Evolutionary conservation across 163 green algal genomes (phyloP), one percentile per base, ranked within the genome.

Genomic region (Scenedesmus sp.): DNA sequence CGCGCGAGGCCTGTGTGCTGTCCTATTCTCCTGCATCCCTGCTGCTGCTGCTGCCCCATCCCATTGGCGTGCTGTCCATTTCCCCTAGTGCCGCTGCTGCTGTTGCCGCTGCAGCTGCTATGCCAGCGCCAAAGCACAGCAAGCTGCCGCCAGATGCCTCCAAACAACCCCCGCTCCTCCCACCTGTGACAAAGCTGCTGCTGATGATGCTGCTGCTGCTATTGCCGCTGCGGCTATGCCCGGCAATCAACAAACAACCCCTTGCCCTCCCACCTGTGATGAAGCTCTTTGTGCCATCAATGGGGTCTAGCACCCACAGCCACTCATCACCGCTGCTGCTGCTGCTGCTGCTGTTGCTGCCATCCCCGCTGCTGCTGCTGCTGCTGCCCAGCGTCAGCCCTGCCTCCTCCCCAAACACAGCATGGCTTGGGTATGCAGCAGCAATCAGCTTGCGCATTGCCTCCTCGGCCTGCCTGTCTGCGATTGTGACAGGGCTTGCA

Each of bases 211-310:
- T 46, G 34, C 34, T 46, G 34, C 34, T 46, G 34, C 34, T 46
- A 46, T 46, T 46, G 34, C 34, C 34, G 34, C 34, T 46, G 34
- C 34, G 34, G 34, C 34, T 46, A 46, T 46, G 34, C 34, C 34
- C 34, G 34, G 34, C 34, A 46, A 46, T 46, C 34, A 46, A 46
- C 34, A 46, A 46, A 46, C 34, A 46, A 46, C 62, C 10, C 62
- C 62, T 55, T 12, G 26, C 10, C 15, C 64, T 7, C 81, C 0
- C 81, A 97, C 97, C 97, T 87, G 98, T 99, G 92, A 99, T 99
- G 94, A 99, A 99, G 94, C 94, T 98, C 93, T 99, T 99, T 55
- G 98, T 99, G 73, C 98, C 98, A 90, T 99, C 98, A 83, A 99
- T 99, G 6, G 98, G 98, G 94, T 99, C 98, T 18, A 99, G 89